Base-by-base conservation (phyloP, 2,329 filamentous ascomycete genomes). In the Emericellopsis cladophorae region DNA sequence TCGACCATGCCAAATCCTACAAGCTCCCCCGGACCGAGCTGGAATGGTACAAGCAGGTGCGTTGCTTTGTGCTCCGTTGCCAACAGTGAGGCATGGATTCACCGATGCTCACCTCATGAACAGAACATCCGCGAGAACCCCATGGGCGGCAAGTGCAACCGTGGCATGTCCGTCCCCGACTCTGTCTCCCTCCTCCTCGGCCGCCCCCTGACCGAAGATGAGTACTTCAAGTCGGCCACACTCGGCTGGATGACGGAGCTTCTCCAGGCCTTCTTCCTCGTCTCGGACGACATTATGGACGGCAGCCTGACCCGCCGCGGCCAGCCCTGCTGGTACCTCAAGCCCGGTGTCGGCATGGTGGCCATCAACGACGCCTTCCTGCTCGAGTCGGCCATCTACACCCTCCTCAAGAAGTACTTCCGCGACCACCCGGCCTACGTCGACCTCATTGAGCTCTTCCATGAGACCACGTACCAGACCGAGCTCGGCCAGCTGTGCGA, bases 221-320 rank as follows among this genome's bases (percentile, higher is more conserved):
- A 96, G 66, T 94, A 89, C 72, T 92, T 93, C 70, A 72, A 85
- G 52, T 73, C 90, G 37, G 85, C 88, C 36, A 83, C 86, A 15
- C 76, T 98, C 15, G 92, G 92, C 57, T 98, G 92, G 92, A 79
- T 95, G 75, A 94, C 93, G 48, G 92, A 98, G 74, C 79, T 98
- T 39, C 83, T 98, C 29, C 92, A 98, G 69, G 90, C 92, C 49
- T 96, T 95, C 74, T 96, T 98, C 78, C 79, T 98, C 44, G 92
- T 98, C 49, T 88, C 86, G 36, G 92, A 98, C 67, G 92, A 98
- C 64, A 95, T 98, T 56, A 98, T 98, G 92, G 92, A 98, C 68
- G 67, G 75, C 54, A 93, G 84, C 62, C 92, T 95, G 64, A 98
- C 92, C 42, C 88, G 92, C 45, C 87, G 92, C 51, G 89, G 90